Evolutionary conservation across 106 monocot genomes (phyloP).

Genomic region (Alisma plantagoaquatica): DNA sequence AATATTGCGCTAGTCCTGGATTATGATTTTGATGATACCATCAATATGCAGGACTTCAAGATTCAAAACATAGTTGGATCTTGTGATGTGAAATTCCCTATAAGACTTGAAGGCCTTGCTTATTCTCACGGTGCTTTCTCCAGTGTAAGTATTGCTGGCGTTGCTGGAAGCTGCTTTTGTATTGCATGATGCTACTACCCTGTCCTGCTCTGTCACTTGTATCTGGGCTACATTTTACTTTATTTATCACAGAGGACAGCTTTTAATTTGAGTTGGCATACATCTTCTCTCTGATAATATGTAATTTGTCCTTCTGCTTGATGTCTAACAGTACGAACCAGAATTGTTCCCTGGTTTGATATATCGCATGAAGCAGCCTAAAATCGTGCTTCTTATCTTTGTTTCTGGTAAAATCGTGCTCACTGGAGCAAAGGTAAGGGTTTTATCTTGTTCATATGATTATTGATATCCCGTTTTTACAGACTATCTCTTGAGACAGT

Average conservation of each 20-base stretch:
- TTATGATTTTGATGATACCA: constrained; percentile 1
- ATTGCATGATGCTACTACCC: not conserved
- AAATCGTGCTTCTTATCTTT: constrained; percentile 28
- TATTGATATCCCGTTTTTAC: not conserved
- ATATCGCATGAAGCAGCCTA: constrained; percentile 26
- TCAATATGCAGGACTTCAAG: constrained; percentile 67
- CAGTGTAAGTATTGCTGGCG: constrained; percentile 47
- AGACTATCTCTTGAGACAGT: too few species aligned
- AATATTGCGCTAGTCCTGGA: not conserved
- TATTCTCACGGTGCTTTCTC: constrained; percentile 96
- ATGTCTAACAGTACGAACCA: constrained; percentile 20
- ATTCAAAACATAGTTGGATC: constrained; percentile 98
- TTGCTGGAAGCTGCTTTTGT: not conserved
- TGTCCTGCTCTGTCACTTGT: too few species aligned
- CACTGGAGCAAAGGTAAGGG: constrained; percentile 24
- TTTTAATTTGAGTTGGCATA: not conserved
- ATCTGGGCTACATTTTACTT: too few species aligned
- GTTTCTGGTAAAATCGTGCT: constrained; percentile 31
- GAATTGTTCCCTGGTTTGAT: constrained; percentile 23
- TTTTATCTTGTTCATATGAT: not conserved
- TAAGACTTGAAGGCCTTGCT: constrained; percentile 89
- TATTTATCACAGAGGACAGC: too few species aligned
- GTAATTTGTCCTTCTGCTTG: not conserved
- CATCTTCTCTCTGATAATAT: not conserved
- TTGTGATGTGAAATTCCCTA: constrained; percentile 96